Conservation (phyloP, 331 rosid species). For the Malus hybrid region DNA sequence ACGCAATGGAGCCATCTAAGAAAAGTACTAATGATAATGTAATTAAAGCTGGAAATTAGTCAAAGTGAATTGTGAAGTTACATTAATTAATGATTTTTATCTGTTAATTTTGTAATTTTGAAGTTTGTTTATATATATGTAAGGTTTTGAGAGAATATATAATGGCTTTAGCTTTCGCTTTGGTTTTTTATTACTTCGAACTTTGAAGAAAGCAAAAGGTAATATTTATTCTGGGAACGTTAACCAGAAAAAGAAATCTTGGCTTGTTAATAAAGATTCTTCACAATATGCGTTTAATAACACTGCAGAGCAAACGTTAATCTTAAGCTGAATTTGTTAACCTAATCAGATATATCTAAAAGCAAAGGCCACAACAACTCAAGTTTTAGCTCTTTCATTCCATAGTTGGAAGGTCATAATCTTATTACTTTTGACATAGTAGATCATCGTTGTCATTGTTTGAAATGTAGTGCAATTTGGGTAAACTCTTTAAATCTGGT, state of each 20-base stretch:
- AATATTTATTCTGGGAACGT: neutral
- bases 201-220: slow-evolving; percentile 4
- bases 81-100: neutral
- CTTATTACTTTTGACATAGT: neutral
- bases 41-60: neutral
- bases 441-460: neutral
- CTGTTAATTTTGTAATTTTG: neutral
- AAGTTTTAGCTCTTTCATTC: neutral
- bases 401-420: neutral
- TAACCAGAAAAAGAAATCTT: neutral
- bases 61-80: slow-evolving; percentile 17
- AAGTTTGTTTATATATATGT: neutral
- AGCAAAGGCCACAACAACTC: neutral
- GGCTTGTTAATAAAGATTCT: neutral
- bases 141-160: neutral
- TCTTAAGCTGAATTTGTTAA: neutral
- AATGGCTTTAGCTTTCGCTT: slow-evolving; percentile 2
- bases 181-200: neutral
- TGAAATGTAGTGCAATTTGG: neutral
- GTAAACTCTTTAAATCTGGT: too few relatives aligned
- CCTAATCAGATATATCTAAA: neutral
- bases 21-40: slow-evolving; percentile 14
- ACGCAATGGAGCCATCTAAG: slow-evolving; percentile 71
- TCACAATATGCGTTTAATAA: neutral
- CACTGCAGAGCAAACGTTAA: neutral